Base-by-base conservation (phyloP, 352 stramenopile species). In the Pythium volutum region DNA sequence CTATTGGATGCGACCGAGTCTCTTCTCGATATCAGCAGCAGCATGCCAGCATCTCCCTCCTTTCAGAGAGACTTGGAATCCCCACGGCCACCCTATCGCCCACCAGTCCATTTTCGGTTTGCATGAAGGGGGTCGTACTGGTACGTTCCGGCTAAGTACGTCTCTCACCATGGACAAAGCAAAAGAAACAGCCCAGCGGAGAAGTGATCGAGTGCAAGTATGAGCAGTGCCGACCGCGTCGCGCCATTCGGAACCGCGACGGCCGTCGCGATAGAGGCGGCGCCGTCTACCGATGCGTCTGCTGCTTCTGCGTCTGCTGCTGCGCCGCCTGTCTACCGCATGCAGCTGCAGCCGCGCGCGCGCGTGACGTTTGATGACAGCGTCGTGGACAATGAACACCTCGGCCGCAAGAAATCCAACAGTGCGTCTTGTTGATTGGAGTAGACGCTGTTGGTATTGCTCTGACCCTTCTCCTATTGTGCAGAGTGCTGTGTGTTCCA, bases 401-500 rank as follows among this genome's bases (percentile, higher is more conserved):
- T 97, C 41, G 87, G 88, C 38, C 81, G 87, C 66, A 97, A 90
- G 68, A 93, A 89, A 39, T 96, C 86, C 36, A 98, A 98, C 52
- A 95, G 88, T 95, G 68, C 49, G 60, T 62, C 4, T 43, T 4
- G n/a, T n/a, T n/a, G n/a, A n/a, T n/a, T n/a, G n/a, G n/a, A n/a
- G n/a, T n/a, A n/a, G n/a, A n/a, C n/a, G n/a, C 7, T 42, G 16
- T 55, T 2, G 2, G 48, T 42, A 2, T 42, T 2, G 10, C 27
- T 16, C 26, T 26, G 2, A 3, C 8, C 18, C 18, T 16, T 9
- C 43, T 14, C 8, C 1, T 61, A 25, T 68, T 33, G 47, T 18
- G 22, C 38, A 95, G 86, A 92, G 62, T 98, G 91, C 76, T 98
- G 91, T 67, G 88, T 98, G 43, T 98, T 97, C 70, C 89, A 97